Evolutionary conservation across 2,329 filamentous ascomycete genomes (phyloP), one percentile per base, ranked within the genome.

Genomic region (Hyphodiscus sp.): DNA sequence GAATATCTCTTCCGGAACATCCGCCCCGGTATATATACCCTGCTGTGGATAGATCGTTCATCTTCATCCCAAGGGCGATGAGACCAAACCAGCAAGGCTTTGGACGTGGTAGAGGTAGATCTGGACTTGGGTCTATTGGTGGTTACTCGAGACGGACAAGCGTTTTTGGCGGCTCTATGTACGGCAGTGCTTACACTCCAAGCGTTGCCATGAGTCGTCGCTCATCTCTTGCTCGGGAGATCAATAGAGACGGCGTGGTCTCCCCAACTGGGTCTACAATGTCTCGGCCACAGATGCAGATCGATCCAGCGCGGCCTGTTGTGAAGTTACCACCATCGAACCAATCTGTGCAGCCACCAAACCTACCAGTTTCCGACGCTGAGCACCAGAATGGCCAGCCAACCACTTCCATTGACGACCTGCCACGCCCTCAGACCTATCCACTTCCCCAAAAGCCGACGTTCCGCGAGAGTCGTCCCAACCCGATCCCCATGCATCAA

Each of bases 1-100:
- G 94, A 49, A 89, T 99, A 61, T 96, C 91, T 9, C 77, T 99
- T 43, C 92, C 94, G 1, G 79, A 87, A 26, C 80, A 87, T 58
- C 76, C 83, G 13, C 88, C 90, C 38, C 83, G 88, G 58, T 96
- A 96, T 70, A 91, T 96, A 56, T 96, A 94, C 71, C 94, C 94
- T 6, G 87, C 91, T 1, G 78, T 82, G 46, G 91, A 96, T 64
- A 80, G 94, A 60, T 97, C 94, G 0, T 99, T 99, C 70, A 95
- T 96, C 64, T 99, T 99, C 72, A 99, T 99, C 56, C 94, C 94
- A 13, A 82, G 94, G 61, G 92, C 92, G 11, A 80, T 96, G 74
- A 83, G 94, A 61, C 94, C 94, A 15, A 96, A 96, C 68, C 91
- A 95, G 69, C 89, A 95, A 73, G 82, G 84, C 29, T 82, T 85